Conservation (phyloP, 2,329 filamentous ascomycete genomes). For the Dryadomyces quercus-mongolicae region DNA sequence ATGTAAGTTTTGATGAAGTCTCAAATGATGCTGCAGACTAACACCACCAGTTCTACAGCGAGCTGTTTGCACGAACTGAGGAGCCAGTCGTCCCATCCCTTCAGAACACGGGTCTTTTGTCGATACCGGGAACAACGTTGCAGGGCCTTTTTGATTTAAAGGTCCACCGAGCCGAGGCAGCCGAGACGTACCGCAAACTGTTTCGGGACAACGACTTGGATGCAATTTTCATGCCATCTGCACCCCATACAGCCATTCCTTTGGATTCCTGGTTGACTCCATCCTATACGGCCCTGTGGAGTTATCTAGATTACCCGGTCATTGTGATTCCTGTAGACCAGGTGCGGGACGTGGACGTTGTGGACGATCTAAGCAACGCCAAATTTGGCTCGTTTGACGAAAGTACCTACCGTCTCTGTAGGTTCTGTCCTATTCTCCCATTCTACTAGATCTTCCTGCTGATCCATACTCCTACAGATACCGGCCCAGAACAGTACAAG, state of each 20-base stretch:
- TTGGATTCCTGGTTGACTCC: background rate
- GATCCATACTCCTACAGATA: background rate
- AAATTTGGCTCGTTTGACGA: background rate
- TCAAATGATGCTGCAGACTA: no score
- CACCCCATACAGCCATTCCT: background rate
- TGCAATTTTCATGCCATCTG: background rate
- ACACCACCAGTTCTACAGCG: background rate
- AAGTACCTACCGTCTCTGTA: background rate
- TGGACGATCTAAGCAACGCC: background rate
- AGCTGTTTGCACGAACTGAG: background rate
- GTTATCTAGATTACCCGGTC: background rate
- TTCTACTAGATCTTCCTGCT: background rate
- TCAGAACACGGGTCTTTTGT: background rate
- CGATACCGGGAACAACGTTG: background rate
- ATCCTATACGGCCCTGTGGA: background rate
- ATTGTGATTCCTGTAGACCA: background rate
- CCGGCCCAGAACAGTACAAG: background rate
- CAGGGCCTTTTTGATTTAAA: background rate
- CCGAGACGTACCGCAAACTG: background rate
- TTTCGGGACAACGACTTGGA: background rate
- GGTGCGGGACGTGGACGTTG: background rate
- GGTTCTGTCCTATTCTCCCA: background rate
- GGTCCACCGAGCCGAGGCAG: background rate
- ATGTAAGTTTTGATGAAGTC: no score
- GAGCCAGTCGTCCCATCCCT: background rate